Conservation (phyloP, 192 early-diverging fungal species). For the Coemansia javaensis region DNA sequence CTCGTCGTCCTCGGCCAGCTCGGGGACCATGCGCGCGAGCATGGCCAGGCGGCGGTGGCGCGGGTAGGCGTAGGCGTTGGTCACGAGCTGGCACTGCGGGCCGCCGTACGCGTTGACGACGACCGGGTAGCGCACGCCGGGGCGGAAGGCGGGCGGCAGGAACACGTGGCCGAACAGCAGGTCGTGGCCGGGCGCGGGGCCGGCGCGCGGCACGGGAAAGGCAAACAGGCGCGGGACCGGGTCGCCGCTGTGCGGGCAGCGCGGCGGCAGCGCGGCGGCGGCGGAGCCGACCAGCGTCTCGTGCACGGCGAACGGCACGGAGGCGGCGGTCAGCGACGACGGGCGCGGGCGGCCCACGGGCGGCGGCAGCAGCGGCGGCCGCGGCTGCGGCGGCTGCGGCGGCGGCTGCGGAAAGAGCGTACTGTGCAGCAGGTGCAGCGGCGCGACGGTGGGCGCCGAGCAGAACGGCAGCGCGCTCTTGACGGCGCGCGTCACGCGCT, state of each 20-base stretch:
- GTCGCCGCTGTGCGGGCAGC: background rate
- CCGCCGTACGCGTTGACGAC: slow-evolving; percentile 69
- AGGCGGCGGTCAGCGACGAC: slow-evolving; percentile 12
- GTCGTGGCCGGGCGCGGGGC: background rate
- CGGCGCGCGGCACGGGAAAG: slow-evolving; percentile 3
- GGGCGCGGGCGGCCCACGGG: background rate
- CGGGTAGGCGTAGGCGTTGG: slow-evolving; percentile 66
- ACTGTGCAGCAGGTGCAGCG: slow-evolving; percentile 11
- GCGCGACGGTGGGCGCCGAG: slow-evolving; percentile 4
- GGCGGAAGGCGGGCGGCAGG: slow-evolving; percentile 7
- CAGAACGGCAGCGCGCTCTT: slow-evolving; percentile 15
- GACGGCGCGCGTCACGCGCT: slow-evolving; percentile 11
- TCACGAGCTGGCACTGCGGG: slow-evolving; percentile 67
- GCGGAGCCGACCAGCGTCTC: slow-evolving; percentile 10
- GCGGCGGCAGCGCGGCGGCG: background rate
- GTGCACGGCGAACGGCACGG: background rate
- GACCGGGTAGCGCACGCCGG: slow-evolving; percentile 44
- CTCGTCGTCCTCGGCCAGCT: too few relatives aligned
- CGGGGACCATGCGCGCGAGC: slow-evolving; percentile 29
- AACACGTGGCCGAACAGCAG: slow-evolving; percentile 17
- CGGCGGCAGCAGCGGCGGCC: background rate
- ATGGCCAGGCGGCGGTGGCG: slow-evolving; percentile 57
- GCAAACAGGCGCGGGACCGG: slow-evolving; percentile 12
- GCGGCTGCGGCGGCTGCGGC: background rate
- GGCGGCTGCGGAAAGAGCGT: slow-evolving; percentile 5